Conservation (phyloP, 2,329 filamentous ascomycete species). For the Fusarium temperatum region DNA sequence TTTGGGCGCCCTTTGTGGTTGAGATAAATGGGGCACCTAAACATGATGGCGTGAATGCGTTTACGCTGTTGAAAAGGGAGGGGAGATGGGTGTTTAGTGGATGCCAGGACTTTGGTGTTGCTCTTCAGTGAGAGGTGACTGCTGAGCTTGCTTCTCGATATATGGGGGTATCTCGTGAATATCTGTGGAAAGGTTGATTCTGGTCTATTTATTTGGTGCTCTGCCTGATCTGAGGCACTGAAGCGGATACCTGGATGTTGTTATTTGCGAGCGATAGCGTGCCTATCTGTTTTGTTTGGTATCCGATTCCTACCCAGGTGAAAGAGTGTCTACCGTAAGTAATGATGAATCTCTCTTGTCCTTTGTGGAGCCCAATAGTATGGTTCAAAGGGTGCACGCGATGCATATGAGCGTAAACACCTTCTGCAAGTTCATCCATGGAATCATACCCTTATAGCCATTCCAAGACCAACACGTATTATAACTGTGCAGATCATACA, state of each 20-base stretch:
- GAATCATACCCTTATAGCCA: fast-evolving
- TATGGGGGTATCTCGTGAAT: not conserved
- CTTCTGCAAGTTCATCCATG: fast-evolving
- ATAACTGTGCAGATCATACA: not conserved
- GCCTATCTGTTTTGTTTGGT: not conserved
- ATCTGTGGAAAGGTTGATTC: no score
- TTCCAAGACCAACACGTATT: not conserved
- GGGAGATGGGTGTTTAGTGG: conserved; percentile 10
- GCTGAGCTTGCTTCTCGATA: not conserved
- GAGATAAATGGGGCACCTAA: conserved; percentile 1
- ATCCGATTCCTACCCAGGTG: fast-evolving
- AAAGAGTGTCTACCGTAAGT: not conserved
- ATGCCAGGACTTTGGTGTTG: conserved; percentile 3
- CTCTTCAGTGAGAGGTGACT: not conserved
- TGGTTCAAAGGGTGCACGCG: not conserved
- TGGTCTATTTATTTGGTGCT: not conserved
- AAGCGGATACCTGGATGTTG: not conserved
- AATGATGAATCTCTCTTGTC: fast-evolving
- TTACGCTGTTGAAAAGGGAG: not conserved
- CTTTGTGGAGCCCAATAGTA: fast-evolving
- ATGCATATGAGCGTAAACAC: not conserved
- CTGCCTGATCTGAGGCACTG: not conserved
- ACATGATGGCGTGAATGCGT: not conserved
- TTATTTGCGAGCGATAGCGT: not conserved
- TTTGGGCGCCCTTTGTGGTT: conserved; percentile 24